Evolutionary conservation across 225 moss, liverwort and hornwort species (phyloP).

Genomic region (Straminergon stramineum): DNA sequence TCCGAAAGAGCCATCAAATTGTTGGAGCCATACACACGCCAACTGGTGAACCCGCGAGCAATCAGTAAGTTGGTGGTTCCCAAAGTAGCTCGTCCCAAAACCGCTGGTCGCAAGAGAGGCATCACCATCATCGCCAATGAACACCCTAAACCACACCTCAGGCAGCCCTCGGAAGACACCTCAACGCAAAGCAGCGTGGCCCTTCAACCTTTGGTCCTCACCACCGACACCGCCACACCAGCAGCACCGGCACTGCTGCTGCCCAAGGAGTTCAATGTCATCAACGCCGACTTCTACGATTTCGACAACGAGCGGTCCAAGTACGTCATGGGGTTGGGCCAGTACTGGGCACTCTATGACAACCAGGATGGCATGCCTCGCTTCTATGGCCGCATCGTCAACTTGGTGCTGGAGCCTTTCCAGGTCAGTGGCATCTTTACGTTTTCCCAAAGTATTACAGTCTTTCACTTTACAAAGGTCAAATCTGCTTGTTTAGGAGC

Average conservation of each 20-base stretch:
- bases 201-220: constrained; percentile 5
- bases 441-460: neutral
- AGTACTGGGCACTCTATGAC: constrained; percentile 49
- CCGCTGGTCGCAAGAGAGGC: constrained; percentile 6
- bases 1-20: constrained; percentile 40
- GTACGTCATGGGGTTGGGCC: constrained; percentile 31
- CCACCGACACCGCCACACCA: neutral
- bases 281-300: constrained; percentile 43
- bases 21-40: constrained; percentile 33
- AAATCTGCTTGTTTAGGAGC: neutral
- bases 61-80: neutral
- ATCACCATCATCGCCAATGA: neutral
- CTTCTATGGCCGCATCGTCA: constrained; percentile 39
- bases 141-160: neutral
- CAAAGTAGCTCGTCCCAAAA: neutral
- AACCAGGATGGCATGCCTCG: constrained; percentile 52
- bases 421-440: neutral
- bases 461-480: neutral
- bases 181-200: constrained; percentile 29
- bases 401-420: constrained; percentile 30
- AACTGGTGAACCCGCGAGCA: constrained; percentile 7
- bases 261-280: constrained; percentile 26
- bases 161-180: constrained; percentile 21
- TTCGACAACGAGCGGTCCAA: constrained; percentile 40
- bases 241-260: neutral